These are phyloP conservation scores for Aspergillus sclerotioniger DNA, from an alignment of 495 filamentous ascomycete genomes.

Conservation along the genomic window DNA sequence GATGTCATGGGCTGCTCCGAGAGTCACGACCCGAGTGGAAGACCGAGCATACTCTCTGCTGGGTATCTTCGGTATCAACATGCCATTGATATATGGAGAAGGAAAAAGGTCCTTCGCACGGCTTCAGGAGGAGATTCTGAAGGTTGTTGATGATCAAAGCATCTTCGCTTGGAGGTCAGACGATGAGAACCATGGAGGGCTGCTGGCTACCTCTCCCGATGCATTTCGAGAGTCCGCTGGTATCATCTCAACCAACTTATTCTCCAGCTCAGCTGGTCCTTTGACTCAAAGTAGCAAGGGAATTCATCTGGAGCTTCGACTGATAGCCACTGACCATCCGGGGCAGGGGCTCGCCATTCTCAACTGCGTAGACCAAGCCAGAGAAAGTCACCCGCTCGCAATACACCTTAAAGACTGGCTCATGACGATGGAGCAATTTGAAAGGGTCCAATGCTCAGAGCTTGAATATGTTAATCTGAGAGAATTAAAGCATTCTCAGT, in stretches of 20 bases:
- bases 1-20: conserved; percentile 5
- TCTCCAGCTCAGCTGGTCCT: not conserved
- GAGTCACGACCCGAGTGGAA: not conserved
- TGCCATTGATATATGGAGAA: conserved; percentile 35
- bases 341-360: conserved; percentile 2
- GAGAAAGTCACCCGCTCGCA: not conserved
- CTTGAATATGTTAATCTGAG: not conserved
- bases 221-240: conserved; percentile 15
- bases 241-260: conserved; percentile 4
- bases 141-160: conserved; percentile 17
- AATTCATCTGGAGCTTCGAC: not conserved
- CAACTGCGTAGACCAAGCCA: not conserved
- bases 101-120: conserved; percentile 31
- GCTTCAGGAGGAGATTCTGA: conserved; percentile 32
- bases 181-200: conserved; percentile 2
- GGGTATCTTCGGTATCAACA: conserved; percentile 7
- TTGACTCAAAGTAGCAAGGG: conserved; percentile 7
- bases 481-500: not conserved
- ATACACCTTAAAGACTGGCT: conserved; percentile 6
- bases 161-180: conserved; percentile 22
- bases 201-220: conserved; percentile 13
- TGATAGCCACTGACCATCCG: not conserved
- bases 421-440: conserved; percentile 7
- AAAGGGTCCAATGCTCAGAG: not conserved
- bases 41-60: conserved; percentile 3